A percentile compares a stretch with the other conserved stretches of the same genome.
Evolutionary conservation across 371 early-diverging fungal genomes (phyloP).

Genomic region (Mortierella sp.): DNA sequence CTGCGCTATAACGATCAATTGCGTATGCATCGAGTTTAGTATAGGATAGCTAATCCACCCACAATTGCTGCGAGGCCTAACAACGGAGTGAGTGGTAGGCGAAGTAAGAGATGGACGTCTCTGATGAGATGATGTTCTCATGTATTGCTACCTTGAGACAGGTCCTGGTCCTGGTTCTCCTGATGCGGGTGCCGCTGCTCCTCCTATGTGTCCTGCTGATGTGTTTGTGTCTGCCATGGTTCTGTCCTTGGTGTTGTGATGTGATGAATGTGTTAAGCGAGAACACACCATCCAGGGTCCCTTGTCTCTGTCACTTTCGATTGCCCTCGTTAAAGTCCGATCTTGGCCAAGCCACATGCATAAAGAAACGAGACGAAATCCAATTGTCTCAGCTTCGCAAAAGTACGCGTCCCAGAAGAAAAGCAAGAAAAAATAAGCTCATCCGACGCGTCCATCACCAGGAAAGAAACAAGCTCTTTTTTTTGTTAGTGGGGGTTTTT

Average conservation of each 20-base stretch:
- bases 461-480: not conserved
- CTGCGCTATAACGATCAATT: not conserved
- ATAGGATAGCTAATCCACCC: too few species aligned
- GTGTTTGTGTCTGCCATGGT: slow-evolving; percentile 19
- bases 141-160: not conserved
- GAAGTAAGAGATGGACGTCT: too few species aligned
- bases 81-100: too few species aligned
- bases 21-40: too few species aligned
- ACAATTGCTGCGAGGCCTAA: too few species aligned
- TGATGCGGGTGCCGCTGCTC: too few species aligned
- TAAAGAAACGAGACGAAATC: not conserved
- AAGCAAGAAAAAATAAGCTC: too few species aligned
- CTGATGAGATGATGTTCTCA: not conserved
- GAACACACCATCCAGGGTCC: not conserved
- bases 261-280: not conserved
- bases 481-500: too few species aligned
- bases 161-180: not conserved
- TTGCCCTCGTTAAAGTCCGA: not conserved
- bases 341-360: too few species aligned
- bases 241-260: not conserved
- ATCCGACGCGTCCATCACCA: too few species aligned
- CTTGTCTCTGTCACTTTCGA: not conserved
- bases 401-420: too few species aligned
- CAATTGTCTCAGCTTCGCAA: too few species aligned
- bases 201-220: slow-evolving; percentile 4